Percentiles rank a stretch among this genome's conserved stretches.
Evolutionary conservation across 345 rosid species (phyloP).

Genomic region (Raphanus raphanistrum): DNA sequence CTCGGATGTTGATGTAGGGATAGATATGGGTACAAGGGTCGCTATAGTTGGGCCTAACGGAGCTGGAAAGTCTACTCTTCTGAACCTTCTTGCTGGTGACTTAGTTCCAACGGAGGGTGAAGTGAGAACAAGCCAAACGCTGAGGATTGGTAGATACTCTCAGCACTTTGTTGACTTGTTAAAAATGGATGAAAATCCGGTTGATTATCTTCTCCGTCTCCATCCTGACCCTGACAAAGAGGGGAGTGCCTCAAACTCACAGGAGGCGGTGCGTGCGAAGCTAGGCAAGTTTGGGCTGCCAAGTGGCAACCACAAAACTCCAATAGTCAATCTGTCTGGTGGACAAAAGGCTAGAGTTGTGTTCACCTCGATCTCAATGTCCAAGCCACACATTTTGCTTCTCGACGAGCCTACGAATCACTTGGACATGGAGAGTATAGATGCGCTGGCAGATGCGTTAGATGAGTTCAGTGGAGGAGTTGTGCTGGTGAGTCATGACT

Average conservation of each 20-base stretch:
- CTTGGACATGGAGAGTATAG: slow-evolving; percentile 95
- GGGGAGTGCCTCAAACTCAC: slow-evolving; percentile 70
- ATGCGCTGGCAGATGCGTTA: slow-evolving; percentile 86
- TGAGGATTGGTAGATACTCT: slow-evolving; percentile 90
- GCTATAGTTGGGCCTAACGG: slow-evolving; percentile 97
- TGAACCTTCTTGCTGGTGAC: slow-evolving; percentile 94
- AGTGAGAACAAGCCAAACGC: slow-evolving; percentile 76
- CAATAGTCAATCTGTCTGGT: slow-evolving; percentile 85
- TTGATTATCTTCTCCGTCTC: slow-evolving; percentile 88
- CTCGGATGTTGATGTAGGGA: slow-evolving; percentile 83
- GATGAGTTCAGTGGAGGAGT: slow-evolving; percentile 93
- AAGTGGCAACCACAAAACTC: slow-evolving; percentile 79
- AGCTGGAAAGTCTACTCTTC: slow-evolving; percentile 90
- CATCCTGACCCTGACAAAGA: slow-evolving; percentile 96
- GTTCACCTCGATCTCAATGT: slow-evolving; percentile 92
- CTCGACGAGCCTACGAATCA: slow-evolving; percentile 96
- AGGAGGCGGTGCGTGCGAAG: slow-evolving; percentile 91
- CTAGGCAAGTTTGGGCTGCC: slow-evolving; percentile 94
- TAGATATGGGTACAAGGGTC: slow-evolving; percentile 96
- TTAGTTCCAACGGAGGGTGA: slow-evolving; percentile 82
- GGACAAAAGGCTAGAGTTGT: slow-evolving; percentile 94
- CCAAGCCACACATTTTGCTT: slow-evolving; percentile 82
- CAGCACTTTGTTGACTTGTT: slow-evolving; percentile 94
- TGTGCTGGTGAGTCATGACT: slow-evolving; percentile 91
- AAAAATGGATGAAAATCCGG: slow-evolving; percentile 88